Evolutionary conservation across 192 early-diverging fungal genomes (phyloP).

Genomic region (Diversispora eburnea): DNA sequence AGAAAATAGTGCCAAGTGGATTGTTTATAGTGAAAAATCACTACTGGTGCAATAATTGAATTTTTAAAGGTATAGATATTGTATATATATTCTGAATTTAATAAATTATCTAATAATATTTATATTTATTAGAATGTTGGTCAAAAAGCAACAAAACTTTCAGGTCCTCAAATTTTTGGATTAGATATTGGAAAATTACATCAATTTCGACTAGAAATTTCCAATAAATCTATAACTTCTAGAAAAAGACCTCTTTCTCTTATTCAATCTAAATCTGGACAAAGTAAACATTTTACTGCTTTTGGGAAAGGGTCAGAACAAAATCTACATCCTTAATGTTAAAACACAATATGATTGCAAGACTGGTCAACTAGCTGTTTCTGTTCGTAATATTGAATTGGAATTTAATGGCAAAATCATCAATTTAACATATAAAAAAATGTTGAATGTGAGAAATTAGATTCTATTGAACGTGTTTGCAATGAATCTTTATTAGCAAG

Average conservation of each 20-base stretch:
- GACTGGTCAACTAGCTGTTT: neutral
- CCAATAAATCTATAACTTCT: neutral
- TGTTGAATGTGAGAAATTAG: neutral
- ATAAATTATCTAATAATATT: neutral
- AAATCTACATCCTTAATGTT: neutral
- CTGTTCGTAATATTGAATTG: neutral
- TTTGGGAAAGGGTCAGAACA: neutral
- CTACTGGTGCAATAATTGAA: neutral
- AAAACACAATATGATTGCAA: neutral
- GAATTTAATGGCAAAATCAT: neutral
- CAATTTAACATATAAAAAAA: neutral
- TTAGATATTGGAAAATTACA: slow-evolving; percentile 1
- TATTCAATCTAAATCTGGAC: neutral
- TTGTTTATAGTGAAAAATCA: neutral
- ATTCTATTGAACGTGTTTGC: neutral
- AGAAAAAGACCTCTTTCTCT: neutral
- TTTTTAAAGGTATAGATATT: neutral
- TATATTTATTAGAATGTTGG: neutral
- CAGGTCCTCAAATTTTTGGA: neutral
- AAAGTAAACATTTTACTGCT: neutral
- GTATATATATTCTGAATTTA: neutral
- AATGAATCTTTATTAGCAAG: neutral
- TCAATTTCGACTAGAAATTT: neutral
- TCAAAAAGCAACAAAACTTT: neutral
- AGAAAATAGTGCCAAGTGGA: neutral